Evolutionary conservation across 2,329 filamentous ascomycete genomes (phyloP), one percentile per base, ranked within the genome.

Genomic region (Colletotrichum horii): DNA sequence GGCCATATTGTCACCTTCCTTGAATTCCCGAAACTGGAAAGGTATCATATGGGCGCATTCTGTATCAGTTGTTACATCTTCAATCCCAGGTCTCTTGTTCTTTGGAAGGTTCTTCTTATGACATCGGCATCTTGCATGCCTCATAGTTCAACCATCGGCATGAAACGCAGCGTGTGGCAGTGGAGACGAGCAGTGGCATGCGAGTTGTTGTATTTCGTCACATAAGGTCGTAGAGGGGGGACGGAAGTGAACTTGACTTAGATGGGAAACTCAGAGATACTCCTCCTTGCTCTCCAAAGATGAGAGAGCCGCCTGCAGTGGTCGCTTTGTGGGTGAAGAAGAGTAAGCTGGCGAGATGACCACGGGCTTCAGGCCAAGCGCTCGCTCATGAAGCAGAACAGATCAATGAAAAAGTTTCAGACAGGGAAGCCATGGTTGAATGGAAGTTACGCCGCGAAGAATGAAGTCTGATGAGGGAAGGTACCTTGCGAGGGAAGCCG

Each of bases 81-180:
- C 0, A 15, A 1, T 16, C 34, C 34, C 16, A 7, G 34, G 0
- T 1, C 6, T 36, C 34, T 36, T 0, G 1, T 1, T 4, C 34
- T 36, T 36, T 36, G 2, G 34, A 16, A 36, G 34, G 34, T 36
- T 36, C 34, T 36, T 2, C 34, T 36, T 36, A 15, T 36, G 4
- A 7, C 8, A 38, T 38, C 36, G 4, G 2, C 16, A 15, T 38
- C 36, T 38, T 1, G 36, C 4, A 19, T 38, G 36, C 36, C 8
- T 38, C 4, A 9, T 30, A 3, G 30, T 9, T 30, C 30, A 30
- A 30, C 8, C 8, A 30, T 30, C 8, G 8, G 8, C 2, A 30
- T 30, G 30, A 30, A 30, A 30, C 30, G 30, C 8, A 9, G 30
- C 30, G 6, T 3, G 30, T 30, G 7, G 30, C 30, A 30, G 30